A percentile compares a stretch with the other conserved stretches of the same genome.
Conservation (phyloP, 139 green algal species). For the Limnomonas spitsbergensis region DNA sequence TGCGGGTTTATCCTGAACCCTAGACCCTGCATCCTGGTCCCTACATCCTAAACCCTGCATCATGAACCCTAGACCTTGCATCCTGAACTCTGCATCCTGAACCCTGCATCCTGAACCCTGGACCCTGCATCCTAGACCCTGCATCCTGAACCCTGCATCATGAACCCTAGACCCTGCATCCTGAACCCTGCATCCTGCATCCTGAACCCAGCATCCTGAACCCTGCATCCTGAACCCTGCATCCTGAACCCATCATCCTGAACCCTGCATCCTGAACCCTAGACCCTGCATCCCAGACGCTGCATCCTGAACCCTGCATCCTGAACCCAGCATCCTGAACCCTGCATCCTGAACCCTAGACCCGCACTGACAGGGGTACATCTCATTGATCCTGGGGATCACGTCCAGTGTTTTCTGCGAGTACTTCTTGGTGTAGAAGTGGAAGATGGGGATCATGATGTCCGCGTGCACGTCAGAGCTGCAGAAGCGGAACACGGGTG, state of each 20-base stretch:
- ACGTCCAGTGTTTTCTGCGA: conserved; percentile 14
- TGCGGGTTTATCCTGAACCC: too few relatives aligned
- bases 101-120: too few relatives aligned
- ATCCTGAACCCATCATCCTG: not conserved
- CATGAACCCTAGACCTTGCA: too few relatives aligned
- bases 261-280: not conserved
- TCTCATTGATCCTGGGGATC: not conserved
- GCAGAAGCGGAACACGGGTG: conserved; percentile 25
- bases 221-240: not conserved
- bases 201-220: not conserved
- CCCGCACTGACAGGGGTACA: conserved; percentile 26
- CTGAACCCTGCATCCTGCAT: too few relatives aligned
- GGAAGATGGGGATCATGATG: conserved; percentile 35
- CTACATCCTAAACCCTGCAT: too few relatives aligned
- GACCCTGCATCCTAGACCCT: too few relatives aligned
- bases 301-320: not conserved
- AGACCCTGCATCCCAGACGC: not conserved
- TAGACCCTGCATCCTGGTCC: too few relatives aligned
- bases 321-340: not conserved
- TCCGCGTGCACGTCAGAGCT: conserved; percentile 28
- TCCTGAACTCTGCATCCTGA: too few relatives aligned
- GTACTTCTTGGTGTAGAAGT: conserved; percentile 52
- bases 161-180: too few relatives aligned
- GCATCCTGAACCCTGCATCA: too few relatives aligned
- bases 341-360: not conserved